Evolutionary conservation across 1,284 basidiomycete genomes (phyloP).

Genomic region (Sanghuangporus sanghuang): DNA sequence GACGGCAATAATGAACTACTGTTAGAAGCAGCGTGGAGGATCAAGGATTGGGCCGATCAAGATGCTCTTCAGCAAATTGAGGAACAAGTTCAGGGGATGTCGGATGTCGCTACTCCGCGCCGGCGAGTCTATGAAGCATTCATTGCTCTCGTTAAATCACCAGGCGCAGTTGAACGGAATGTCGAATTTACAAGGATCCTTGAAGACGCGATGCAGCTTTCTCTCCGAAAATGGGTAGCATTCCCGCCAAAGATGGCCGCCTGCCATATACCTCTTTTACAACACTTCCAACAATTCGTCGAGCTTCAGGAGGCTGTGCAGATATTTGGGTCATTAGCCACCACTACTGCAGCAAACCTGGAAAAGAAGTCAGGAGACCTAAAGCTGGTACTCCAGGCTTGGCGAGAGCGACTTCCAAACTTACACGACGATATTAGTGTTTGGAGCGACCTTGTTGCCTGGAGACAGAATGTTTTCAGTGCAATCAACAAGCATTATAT

Average conservation of each 20-base stretch:
- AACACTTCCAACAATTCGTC: constrained; percentile 99
- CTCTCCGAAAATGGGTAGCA: constrained; percentile 93
- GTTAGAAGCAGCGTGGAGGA: constrained; percentile 95
- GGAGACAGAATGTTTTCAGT: constrained; percentile 84
- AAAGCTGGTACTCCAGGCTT: constrained; percentile 93
- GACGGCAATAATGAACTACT: constrained; percentile 92
- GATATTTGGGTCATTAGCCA: constrained; percentile 88
- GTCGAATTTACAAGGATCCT: constrained; percentile 81
- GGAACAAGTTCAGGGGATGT: constrained; percentile 77
- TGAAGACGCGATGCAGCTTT: constrained; percentile 96
- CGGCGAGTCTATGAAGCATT: constrained; percentile 96
- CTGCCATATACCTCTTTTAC: constrained; percentile 91
- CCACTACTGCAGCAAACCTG: constrained; percentile 85
- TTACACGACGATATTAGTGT: constrained; percentile 97
- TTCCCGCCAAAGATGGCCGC: constrained; percentile 83
- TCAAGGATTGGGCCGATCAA: constrained; percentile 85
- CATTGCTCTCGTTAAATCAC: constrained; percentile 73
- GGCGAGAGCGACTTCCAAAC: constrained; percentile 96
- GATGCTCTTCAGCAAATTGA: constrained; percentile 79
- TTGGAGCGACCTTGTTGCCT: constrained; percentile 98
- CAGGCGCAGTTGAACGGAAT: constrained; percentile 65
- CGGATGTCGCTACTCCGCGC: constrained; percentile 87
- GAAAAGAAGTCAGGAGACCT: constrained; percentile 94
- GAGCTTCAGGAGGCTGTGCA: constrained; percentile 95
- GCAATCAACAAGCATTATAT: constrained; percentile 93